Evolutionary conservation across 1,139 yeast genomes (phyloP).

Genomic region (Kazachstania sp.): DNA sequence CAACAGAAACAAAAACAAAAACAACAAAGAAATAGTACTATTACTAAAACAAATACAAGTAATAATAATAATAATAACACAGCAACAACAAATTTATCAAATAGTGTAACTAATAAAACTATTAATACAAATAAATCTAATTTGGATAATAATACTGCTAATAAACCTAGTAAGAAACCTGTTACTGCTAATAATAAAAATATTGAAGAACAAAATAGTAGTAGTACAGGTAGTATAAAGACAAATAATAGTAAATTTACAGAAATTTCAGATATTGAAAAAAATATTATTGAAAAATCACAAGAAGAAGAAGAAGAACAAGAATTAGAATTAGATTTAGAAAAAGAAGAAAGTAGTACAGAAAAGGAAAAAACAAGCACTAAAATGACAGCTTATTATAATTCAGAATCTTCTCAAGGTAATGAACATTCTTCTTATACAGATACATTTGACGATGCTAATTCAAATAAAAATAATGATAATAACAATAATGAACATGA

Average conservation of each 20-base stretch:
- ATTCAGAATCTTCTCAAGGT: conserved; percentile 3
- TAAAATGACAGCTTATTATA: conserved; percentile 3
- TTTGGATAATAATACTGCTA: background rate
- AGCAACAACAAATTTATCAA: background rate
- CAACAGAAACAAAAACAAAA: background rate
- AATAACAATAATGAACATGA: conserved; percentile 15
- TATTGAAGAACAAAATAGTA: background rate
- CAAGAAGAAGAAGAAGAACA: conserved; percentile 9
- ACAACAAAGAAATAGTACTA: background rate
- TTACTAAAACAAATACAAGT: background rate
- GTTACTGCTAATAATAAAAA: conserved; percentile 7
- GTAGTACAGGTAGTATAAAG: background rate
- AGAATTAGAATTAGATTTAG: conserved; percentile 7
- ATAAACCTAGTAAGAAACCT: conserved; percentile 1
- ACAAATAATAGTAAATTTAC: background rate
- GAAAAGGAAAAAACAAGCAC: conserved; percentile 4
- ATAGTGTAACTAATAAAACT: background rate
- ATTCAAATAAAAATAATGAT: background rate
- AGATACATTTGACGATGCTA: conserved; percentile 1
- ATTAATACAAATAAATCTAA: background rate
- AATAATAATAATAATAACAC: background rate
- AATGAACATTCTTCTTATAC: conserved; percentile 2
- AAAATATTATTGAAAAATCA: conserved; percentile 12
- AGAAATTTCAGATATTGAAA: conserved; percentile 8
- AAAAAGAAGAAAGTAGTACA: conserved; percentile 10